Base-by-base conservation (phyloP, 2,329 filamentous ascomycete species). In the Phyllosticta citrichinensis region DNA sequence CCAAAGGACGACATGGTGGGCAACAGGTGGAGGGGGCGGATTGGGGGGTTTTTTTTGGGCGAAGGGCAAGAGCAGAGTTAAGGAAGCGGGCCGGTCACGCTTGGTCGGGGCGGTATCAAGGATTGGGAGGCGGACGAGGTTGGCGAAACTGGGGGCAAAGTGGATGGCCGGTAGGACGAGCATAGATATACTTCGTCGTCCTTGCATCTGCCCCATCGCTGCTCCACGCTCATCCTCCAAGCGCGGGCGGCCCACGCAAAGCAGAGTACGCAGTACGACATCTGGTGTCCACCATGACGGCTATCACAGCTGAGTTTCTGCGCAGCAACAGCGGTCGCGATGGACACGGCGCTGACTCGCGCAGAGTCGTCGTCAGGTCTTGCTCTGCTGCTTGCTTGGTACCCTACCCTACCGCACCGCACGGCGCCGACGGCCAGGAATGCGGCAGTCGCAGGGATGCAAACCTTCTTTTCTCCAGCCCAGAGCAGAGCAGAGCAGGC, bases 161-260 rank as follows among this genome's bases (percentile, higher is more conserved):
- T 53, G 55, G 58, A 54, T 53, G 58, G 55, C 52, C 58, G 52
- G 53, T 56, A 59, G 58, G 58, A 60, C 58, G 55, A 55, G 30
- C 30, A 53, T 60, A 60, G 58, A 60, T 60, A 60, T 60, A 60
- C 58, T 60, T 60, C 27, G 27, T 47, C 55, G 58, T 56, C 52
- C 58, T 55, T 60, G 58, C 58, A 60, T 60, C 58, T 60, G 57
- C 50, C 52, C 52, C 35, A 47, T 47, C 58, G 58, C 58, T 54
- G 40, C 52, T 59, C 52, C 22, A 47, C 47, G 57, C 57, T 30
- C 52, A 53, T 54, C 12, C 51, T 40, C 27, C 50, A 54, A 40
- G 57, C 57, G 57, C 57, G 50, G 56, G 47, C 35, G 57, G 57
- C 57, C 40, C 40, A 54, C 35, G 51, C 57, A 58, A 53, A 60